Evolutionary conservation across 2,329 filamentous ascomycete species (phyloP).

Genomic region (Colletotrichum zoysiae): DNA sequence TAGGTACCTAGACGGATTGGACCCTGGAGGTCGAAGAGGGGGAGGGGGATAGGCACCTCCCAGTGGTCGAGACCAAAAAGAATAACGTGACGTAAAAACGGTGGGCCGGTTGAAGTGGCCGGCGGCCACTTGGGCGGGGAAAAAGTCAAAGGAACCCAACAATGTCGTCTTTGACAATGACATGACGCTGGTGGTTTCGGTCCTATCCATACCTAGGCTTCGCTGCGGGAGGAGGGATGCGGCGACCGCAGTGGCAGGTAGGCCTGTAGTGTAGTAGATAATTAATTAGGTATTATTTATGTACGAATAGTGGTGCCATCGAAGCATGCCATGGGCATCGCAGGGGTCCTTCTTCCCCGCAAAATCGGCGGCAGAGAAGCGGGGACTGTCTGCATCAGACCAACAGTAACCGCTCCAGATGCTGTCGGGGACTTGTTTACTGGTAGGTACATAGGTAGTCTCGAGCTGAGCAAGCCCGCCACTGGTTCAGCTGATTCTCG

Average conservation of each 20-base stretch:
- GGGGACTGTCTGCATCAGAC: conserved; percentile 39
- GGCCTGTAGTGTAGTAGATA: no score
- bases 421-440: conserved; percentile 16
- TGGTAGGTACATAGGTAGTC: conserved; percentile 11
- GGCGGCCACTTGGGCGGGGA: conserved; percentile 26
- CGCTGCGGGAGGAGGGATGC: neutral
- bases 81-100: conserved; percentile 39
- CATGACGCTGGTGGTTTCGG: neutral
- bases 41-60: neutral
- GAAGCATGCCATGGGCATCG: conserved; percentile 25
- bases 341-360: conserved; percentile 35
- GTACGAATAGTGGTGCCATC: conserved; percentile 22
- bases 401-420: conserved; percentile 14
- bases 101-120: conserved; percentile 30
- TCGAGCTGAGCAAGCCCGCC: conserved; percentile 7
- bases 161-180: conserved; percentile 9
- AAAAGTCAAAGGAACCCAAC: conserved; percentile 1
- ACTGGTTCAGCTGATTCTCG: conserved; percentile 1
- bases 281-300: no score
- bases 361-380: conserved; percentile 37
- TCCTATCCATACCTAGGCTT: neutral
- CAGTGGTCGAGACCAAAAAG: conserved; percentile 10
- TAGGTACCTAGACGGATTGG: conserved; percentile 1
- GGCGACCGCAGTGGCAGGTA: neutral
- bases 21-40: conserved; percentile 19